A percentile compares a stretch with the other conserved stretches of the same genome.
phyloP scores from a whole-genome alignment of 2,329 filamentous ascomycete genomes.

The Pestalotiopsis sp. region DNA sequence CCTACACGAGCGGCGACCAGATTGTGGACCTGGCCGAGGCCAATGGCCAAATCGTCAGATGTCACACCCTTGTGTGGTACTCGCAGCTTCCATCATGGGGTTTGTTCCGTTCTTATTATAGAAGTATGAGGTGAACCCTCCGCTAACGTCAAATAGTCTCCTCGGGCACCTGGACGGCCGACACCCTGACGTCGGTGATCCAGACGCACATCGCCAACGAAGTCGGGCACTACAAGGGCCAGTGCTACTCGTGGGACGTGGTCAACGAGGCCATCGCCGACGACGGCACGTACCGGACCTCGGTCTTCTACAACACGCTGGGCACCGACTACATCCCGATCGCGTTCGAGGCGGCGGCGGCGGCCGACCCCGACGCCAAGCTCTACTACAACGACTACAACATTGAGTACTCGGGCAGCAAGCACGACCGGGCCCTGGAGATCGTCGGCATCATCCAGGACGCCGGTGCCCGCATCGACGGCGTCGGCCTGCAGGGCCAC shows the following conservation, averaged over 20 bases:
- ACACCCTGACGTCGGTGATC: conserved; percentile 58
- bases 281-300: conserved; percentile 54
- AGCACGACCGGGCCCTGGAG: conserved; percentile 46
- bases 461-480: conserved; percentile 61
- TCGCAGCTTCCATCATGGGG: conserved; percentile 20
- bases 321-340: conserved; percentile 60
- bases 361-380: conserved; percentile 58
- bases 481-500: conserved; percentile 65
- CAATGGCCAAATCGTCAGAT: conserved; percentile 58
- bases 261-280: conserved; percentile 67
- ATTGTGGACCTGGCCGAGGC: conserved; percentile 49
- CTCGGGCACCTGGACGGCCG: conserved; percentile 56
- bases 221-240: conserved; percentile 59
- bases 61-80: conserved; percentile 54
- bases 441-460: conserved; percentile 49
- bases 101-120: not conserved
- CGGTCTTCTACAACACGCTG: conserved; percentile 58
- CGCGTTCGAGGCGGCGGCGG: conserved; percentile 59
- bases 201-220: conserved; percentile 64
- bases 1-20: conserved; percentile 59
- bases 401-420: conserved; percentile 55
- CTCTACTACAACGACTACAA: conserved; percentile 64
- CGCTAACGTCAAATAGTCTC: conserved; percentile 20
- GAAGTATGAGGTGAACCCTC: not conserved
- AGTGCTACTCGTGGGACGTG: conserved; percentile 68